phyloP scores from a whole-genome alignment of 2,329 filamentous ascomycete species.

The Sclerotinia subarctica region DNA sequence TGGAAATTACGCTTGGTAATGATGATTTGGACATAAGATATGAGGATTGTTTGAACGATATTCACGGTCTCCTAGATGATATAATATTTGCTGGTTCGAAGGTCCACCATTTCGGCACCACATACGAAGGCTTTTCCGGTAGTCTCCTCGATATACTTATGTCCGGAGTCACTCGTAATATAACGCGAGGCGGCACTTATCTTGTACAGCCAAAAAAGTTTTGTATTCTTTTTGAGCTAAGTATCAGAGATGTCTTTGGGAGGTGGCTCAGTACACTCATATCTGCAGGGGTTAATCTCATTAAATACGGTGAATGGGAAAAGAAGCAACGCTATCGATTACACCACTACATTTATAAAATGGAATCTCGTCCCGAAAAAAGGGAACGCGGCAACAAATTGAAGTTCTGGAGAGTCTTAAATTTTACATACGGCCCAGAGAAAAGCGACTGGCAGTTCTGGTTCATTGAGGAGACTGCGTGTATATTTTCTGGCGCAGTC shows the following conservation, averaged over 20 bases:
- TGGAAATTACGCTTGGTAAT: too few relatives aligned
- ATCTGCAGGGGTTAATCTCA: not conserved
- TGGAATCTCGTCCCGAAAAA: too few relatives aligned
- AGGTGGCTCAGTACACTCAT: not conserved
- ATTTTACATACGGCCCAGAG: not conserved
- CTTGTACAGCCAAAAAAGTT: fast-evolving
- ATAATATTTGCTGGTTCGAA: not conserved
- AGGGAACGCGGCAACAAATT: too few relatives aligned
- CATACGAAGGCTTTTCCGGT: not conserved
- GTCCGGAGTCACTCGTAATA: fast-evolving
- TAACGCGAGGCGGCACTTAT: fast-evolving
- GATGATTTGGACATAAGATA: too few relatives aligned
- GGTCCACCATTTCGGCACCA: not conserved
- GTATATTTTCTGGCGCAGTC: fast-evolving
- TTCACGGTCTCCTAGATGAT: not conserved
- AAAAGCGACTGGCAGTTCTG: not conserved
- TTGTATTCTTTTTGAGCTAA: fast-evolving
- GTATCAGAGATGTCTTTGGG: not conserved
- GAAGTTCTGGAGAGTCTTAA: not conserved
- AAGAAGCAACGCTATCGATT: too few relatives aligned
- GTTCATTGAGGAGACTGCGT: not conserved
- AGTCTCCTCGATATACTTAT: not conserved
- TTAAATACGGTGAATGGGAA: not conserved
- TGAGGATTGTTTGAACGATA: not conserved
- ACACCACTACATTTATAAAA: too few relatives aligned